Evolutionary conservation across 2,329 filamentous ascomycete genomes (phyloP).

Genomic region (Hypoxylon sp.): DNA sequence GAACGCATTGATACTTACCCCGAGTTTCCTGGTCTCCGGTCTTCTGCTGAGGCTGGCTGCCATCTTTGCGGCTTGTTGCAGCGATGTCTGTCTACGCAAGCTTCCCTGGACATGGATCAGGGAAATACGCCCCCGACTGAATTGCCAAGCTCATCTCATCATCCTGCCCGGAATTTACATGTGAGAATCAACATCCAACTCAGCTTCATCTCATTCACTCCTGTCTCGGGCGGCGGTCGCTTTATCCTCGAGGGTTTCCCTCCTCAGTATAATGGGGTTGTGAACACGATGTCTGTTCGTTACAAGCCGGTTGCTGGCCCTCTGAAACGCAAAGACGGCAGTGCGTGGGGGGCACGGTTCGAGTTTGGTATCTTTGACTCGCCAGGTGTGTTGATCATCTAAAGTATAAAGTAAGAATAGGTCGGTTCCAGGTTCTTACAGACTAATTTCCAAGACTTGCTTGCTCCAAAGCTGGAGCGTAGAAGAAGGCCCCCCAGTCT

Average conservation of each 20-base stretch:
- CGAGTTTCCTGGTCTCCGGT: background rate
- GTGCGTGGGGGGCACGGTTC: slow-evolving; percentile 16
- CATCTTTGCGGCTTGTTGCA: slow-evolving; percentile 1
- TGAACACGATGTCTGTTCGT: slow-evolving; percentile 17
- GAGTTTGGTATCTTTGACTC: slow-evolving; percentile 36
- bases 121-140: background rate
- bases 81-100: background rate
- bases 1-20: background rate
- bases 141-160: background rate
- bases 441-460: background rate
- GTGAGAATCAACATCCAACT: background rate
- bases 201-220: slow-evolving; percentile 6
- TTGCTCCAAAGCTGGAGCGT: slow-evolving; percentile 19
- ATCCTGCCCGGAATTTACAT: background rate
- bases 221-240: background rate
- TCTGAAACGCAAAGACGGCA: slow-evolving; percentile 10
- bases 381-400: slow-evolving; percentile 20
- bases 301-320: slow-evolving; percentile 15
- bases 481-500: slow-evolving; percentile 22
- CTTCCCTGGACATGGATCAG: background rate
- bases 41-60: slow-evolving; percentile 1
- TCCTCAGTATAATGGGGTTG: slow-evolving; percentile 20
- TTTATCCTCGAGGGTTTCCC: slow-evolving; percentile 4
- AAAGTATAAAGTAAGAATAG: background rate
- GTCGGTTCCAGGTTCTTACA: background rate